Evolutionary conservation across 805 yeast species (phyloP).

Genomic region (Lipomyces spencermartinsiae): DNA sequence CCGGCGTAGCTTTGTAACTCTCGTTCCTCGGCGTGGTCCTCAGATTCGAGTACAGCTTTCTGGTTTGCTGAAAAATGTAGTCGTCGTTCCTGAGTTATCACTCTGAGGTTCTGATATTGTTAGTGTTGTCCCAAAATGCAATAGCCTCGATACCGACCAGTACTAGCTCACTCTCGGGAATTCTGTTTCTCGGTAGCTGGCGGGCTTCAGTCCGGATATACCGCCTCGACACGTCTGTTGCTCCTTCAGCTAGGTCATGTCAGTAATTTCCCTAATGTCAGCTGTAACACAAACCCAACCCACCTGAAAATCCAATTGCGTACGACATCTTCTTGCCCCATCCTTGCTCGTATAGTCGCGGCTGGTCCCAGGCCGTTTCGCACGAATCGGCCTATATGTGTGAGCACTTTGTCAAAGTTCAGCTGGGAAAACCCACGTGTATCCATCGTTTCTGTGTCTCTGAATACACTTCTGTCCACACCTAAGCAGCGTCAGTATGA

Average conservation of each 20-base stretch:
- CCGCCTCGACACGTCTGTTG: constrained; percentile 70
- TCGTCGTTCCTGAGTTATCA: constrained; percentile 50
- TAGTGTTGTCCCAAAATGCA: neutral
- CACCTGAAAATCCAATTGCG: constrained; percentile 68
- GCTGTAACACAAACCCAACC: neutral
- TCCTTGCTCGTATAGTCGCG: constrained; percentile 74
- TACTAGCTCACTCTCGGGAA: constrained; percentile 51
- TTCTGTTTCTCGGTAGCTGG: constrained; percentile 55
- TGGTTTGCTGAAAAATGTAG: constrained; percentile 46
- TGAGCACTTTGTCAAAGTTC: constrained; percentile 6
- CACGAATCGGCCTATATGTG: constrained; percentile 67
- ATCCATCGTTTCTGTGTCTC: constrained; percentile 69
- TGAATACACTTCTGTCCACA: constrained; percentile 90
- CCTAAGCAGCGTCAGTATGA: constrained; percentile 6
- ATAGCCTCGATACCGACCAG: constrained; percentile 33
- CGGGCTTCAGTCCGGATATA: constrained; percentile 59
- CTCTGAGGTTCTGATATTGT: constrained; percentile 40
- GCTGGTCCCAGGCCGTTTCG: constrained; percentile 84
- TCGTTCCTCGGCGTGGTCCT: constrained; percentile 50
- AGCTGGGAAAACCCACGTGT: constrained; percentile 54
- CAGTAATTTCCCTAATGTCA: neutral
- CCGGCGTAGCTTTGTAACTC: constrained; percentile 23
- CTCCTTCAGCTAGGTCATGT: constrained; percentile 50
- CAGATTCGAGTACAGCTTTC: constrained; percentile 48
- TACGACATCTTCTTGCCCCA: constrained; percentile 97